Conservation (phyloP, 1,284 basidiomycete species). For the Omphalotus olearius region DNA sequence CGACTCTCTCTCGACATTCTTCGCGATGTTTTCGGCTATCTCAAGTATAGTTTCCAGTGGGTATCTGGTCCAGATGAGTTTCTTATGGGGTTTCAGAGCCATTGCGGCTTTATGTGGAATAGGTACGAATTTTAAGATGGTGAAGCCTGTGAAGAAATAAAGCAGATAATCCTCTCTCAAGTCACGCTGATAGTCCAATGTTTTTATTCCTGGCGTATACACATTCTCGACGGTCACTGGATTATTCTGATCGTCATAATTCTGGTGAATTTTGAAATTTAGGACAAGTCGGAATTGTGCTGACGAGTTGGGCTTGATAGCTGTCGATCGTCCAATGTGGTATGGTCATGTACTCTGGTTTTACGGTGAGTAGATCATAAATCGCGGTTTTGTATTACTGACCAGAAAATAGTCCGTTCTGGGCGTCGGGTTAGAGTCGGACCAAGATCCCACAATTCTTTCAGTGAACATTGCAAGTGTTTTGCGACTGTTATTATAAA, state of each 20-base stretch:
- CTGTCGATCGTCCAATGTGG: constrained; percentile 9
- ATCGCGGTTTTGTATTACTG: neutral
- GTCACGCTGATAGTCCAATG: constrained; percentile 9
- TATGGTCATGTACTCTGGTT: constrained; percentile 8
- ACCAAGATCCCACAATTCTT: neutral
- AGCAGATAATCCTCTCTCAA: neutral
- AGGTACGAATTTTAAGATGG: neutral
- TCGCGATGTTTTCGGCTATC: constrained; percentile 1
- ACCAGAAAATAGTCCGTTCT: neutral
- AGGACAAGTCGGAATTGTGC: neutral
- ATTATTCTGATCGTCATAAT: constrained; percentile 4
- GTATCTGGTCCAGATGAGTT: neutral
- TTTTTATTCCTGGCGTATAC: constrained; percentile 15
- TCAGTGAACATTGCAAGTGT: constrained; percentile 10
- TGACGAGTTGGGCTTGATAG: neutral
- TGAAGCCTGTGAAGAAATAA: neutral
- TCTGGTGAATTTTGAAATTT: neutral
- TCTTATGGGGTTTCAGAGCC: constrained; percentile 2
- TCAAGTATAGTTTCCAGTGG: constrained; percentile 1
- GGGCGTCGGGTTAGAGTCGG: constrained; percentile 1
- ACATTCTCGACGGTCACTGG: constrained; percentile 4
- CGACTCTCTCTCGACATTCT: constrained; percentile 6
- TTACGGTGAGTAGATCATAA: neutral
- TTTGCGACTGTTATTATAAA: neutral
- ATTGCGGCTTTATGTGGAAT: constrained; percentile 11